Evolutionary conservation across 2,329 filamentous ascomycete genomes (phyloP), one percentile per base, ranked within the genome.

Genomic region (Claviceps spartinae): DNA sequence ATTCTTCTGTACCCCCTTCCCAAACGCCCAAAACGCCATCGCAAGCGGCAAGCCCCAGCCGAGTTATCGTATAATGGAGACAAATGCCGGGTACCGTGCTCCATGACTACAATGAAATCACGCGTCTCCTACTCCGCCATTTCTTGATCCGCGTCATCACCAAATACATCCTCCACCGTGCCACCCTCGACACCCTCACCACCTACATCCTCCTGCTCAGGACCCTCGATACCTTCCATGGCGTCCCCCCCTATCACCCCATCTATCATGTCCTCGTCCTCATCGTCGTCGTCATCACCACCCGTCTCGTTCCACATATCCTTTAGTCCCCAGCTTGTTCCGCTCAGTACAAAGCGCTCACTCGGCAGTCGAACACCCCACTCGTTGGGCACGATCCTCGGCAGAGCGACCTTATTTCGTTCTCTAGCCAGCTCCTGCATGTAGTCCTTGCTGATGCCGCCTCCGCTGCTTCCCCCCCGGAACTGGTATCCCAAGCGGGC

Each of bases 361-460:
- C 77, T 81, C 1, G 82, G 82, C 54, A 86, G 65, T 11, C 82
- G 69, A 6, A 84, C 75, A 24, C 82, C 82, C 80, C 82, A 86
- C 62, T 85, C 82, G 60, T 78, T 79, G 43, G 77, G 74, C 13
- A 77, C 70, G 16, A 85, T 77, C 55, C 76, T 74, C 20, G 82
- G 82, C 56, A 89, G 67, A 1, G 75, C 77, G 30, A 84, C 72
- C 59, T 78, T 79, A 68, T 89, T 89, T 56, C 82, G 72, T 62
- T 85, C 81, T 56, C 76, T 73, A 13, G 85, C 86, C n/a, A 88
- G 71, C 63, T 89, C 85, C 52, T 83, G 70, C 71, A 90, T 74
- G 66, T 85, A 89, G 58, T 91, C 86, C 63, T 90, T 90, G 65
- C 74, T 78, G 49, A 79, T 70, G 8, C 77, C 78, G 37, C 75